Evolutionary conservation across 1,284 basidiomycete species (phyloP), one percentile per base, ranked within the genome.

Genomic region (Erythrobasidium hasegawianum): DNA sequence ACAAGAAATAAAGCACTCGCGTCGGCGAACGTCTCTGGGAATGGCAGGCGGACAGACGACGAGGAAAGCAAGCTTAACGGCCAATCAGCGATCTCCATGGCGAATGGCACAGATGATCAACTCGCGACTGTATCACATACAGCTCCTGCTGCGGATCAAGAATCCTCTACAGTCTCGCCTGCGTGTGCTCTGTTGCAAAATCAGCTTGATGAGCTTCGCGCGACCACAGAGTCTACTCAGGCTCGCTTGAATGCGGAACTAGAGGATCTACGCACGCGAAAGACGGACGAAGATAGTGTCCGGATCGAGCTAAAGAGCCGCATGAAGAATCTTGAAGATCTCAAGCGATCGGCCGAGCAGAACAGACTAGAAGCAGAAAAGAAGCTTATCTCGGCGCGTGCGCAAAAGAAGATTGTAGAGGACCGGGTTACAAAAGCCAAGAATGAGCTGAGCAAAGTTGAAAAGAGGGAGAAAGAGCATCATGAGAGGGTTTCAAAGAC

Each of bases 241-340:
- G 78, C 81, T 27, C 77, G 80, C 22, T 82, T 97, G 41, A 85
- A 90, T 74, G 77, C 78, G 5, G 87, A 91, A 71, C 81, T 97
- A 41, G 86, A 87, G 33, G 82, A 84, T 22, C 84, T 88, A 56
- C 84, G 92, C 18, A 83, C 83, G 59, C 83, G 84, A 68, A 92
- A 92, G 76, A 87, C 87, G 54, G 84, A 87, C 69, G 94, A 97
- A 75, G 95, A 97, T 72, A 81, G 81, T 1, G 83, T 84, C 26
- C 84, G 89, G 60, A 78, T 83, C 29, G 90, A 96, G 75, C 80
- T 90, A 62, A 94, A 92, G 76, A 77, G 83, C 20, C 85, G 86
- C 59, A 89, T 88, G 58, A 94, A 94, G 77, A 78, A 81, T 0
- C 81, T 96, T 7, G 94, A 97, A 73, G 94, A 97, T 74, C 82